Evolutionary conservation across 352 stramenopile species (phyloP).

Genomic region (Globisporangium yorkense): DNA sequence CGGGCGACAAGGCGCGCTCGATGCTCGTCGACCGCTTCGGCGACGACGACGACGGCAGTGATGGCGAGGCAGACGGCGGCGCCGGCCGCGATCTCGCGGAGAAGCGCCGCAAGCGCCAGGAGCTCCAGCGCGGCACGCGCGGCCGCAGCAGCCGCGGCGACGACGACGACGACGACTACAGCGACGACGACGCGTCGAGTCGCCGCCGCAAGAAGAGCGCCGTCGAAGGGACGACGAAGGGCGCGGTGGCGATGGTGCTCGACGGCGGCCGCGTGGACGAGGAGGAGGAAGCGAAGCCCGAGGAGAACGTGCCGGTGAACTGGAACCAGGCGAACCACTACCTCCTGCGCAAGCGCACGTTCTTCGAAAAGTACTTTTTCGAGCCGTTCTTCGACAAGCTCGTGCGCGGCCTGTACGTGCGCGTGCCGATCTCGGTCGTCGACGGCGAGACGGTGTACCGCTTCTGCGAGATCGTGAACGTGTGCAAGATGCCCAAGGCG

Average conservation of each 20-base stretch:
- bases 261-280: constrained; percentile 37
- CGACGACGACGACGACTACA: constrained; percentile 38
- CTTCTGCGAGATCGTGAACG: constrained; percentile 72
- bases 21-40: constrained; percentile 77
- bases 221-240: constrained; percentile 6
- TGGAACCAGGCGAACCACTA: constrained; percentile 80
- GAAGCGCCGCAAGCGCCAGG: constrained; percentile 65
- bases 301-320: constrained; percentile 67
- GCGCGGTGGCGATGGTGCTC: constrained; percentile 20
- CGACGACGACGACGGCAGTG: constrained; percentile 47
- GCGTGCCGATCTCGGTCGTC: constrained; percentile 58
- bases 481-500: constrained; percentile 46
- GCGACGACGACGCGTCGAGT: constrained; percentile 18
- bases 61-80: constrained; percentile 20
- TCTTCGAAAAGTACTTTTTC: constrained; percentile 86
- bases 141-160: constrained; percentile 24
- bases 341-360: constrained; percentile 60
- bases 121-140: constrained; percentile 47
- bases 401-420: constrained; percentile 69
- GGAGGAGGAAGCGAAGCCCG: constrained; percentile 34
- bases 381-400: constrained; percentile 82
- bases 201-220: constrained; percentile 5
- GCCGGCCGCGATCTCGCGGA: constrained; percentile 57
- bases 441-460: constrained; percentile 81
- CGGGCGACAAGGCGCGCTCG: constrained; percentile 54